These are phyloP conservation scores for Ottelia alismoides DNA, from an alignment of 106 monocot genomes.

Conservation along the genomic window DNA sequence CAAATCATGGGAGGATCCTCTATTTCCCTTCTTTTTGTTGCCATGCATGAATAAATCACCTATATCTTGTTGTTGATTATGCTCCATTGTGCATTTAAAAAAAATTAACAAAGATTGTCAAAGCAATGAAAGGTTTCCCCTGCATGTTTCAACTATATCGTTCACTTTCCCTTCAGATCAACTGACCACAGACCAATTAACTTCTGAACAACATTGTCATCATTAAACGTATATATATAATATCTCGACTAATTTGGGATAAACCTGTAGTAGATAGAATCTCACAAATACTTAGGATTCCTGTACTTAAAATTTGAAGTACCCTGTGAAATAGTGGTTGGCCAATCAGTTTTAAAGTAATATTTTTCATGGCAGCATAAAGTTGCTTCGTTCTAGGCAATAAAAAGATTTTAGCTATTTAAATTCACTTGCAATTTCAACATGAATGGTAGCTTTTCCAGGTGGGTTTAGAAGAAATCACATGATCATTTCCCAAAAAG, in stretches of 20 bases:
- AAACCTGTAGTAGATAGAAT: slow-evolving; percentile 62
- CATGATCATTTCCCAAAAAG: slow-evolving; percentile 65
- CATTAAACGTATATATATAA: slow-evolving; percentile 71
- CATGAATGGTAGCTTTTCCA: slow-evolving; percentile 48
- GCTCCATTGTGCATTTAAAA: no score
- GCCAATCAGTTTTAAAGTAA: slow-evolving; percentile 51
- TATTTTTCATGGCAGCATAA: slow-evolving; percentile 54
- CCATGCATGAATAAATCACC: no score
- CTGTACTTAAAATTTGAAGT: slow-evolving; percentile 59
- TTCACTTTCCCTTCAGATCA: slow-evolving; percentile 57
- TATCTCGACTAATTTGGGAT: slow-evolving; percentile 60
- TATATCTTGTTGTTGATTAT: no score
- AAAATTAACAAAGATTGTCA: no score
- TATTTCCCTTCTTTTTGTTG: no score
- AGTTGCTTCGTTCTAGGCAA: slow-evolving; percentile 44
- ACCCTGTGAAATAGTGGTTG: slow-evolving; percentile 33
- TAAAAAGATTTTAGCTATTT: slow-evolving; percentile 64
- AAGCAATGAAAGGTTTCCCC: slow-evolving; percentile 57
- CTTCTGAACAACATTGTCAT: slow-evolving; percentile 49
- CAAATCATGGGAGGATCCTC: no score
- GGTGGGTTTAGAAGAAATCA: slow-evolving; percentile 63
- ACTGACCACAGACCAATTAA: slow-evolving; percentile 46
- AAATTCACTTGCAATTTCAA: slow-evolving; percentile 60
- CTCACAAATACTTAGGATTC: slow-evolving; percentile 66
- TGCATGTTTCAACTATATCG: slow-evolving; percentile 62